A percentile compares a stretch with the other conserved stretches of the same genome.
phyloP scores from a whole-genome alignment of 192 early-diverging fungal genomes.

The Coemansia sp. region DNA sequence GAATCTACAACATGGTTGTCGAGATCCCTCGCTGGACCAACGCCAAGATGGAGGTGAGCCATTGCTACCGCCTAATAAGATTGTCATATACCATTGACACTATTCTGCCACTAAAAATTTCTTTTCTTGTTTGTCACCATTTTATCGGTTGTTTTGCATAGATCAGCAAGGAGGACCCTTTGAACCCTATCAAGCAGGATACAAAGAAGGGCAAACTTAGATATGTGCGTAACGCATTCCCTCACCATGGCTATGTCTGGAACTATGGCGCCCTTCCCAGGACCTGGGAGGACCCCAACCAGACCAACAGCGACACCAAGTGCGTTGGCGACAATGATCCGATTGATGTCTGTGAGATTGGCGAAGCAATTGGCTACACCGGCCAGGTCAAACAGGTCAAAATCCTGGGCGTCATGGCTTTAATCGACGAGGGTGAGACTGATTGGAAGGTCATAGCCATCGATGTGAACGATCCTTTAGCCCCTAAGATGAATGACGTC shows the following conservation, averaged over 20 bases:
- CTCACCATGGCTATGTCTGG: constrained; percentile 99
- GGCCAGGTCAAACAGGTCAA: constrained; percentile 99
- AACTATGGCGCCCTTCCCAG: constrained; percentile 99
- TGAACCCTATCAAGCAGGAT: constrained; percentile 99
- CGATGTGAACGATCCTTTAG: constrained; percentile 96
- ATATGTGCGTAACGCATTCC: constrained; percentile 98
- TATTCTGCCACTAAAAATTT: background rate
- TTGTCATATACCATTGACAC: background rate
- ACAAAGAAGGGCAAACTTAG: constrained; percentile 99
- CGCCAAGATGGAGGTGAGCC: constrained; percentile 85
- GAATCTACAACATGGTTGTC: constrained; percentile 96
- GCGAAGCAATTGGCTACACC: constrained; percentile 84
- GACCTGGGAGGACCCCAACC: constrained; percentile 98
- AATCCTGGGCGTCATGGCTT: constrained; percentile 96
- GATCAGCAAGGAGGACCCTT: constrained; percentile 92
- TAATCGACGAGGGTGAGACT: constrained; percentile 98
- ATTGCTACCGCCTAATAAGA: constrained; percentile 9
- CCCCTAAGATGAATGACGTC: constrained; percentile 95
- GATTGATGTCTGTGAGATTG: constrained; percentile 97
- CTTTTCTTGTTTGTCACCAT: background rate
- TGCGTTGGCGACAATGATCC: constrained; percentile 97
- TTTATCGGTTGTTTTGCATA: constrained; percentile 24
- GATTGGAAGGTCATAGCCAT: constrained; percentile 99
- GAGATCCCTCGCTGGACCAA: constrained; percentile 99
- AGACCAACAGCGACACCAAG: constrained; percentile 90